phyloP scores from a whole-genome alignment of 768 basidiomycete species.

The Russula abietina region DNA sequence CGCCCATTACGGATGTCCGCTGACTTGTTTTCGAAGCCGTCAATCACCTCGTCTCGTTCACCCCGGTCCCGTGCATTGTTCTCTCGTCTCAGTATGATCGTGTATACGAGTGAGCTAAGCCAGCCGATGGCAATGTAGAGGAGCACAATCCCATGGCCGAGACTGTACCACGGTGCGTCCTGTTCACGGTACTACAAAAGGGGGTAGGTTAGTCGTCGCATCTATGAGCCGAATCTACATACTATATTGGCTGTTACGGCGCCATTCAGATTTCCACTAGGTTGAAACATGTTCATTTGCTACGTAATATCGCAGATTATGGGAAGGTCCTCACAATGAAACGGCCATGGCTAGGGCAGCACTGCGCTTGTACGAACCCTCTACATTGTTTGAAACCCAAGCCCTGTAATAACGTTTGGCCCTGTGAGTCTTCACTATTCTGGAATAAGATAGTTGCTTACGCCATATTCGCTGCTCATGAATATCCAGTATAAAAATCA shows the following conservation, averaged over 20 bases:
- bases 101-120: too few relatives aligned
- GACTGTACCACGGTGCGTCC: not conserved
- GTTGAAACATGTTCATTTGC: conserved; percentile 42
- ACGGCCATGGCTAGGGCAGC: not conserved
- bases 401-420: not conserved
- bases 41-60: too few relatives aligned
- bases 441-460: not conserved
- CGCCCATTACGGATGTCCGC: too few relatives aligned
- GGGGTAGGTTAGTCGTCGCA: not conserved
- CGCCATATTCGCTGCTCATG: not conserved
- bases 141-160: not conserved
- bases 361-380: not conserved
- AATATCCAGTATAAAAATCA: not conserved
- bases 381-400: not conserved
- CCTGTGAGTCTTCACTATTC: not conserved
- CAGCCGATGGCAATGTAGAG: not conserved
- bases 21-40: too few relatives aligned
- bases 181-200: not conserved
- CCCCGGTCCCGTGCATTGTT: too few relatives aligned
- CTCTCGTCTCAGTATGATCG: too few relatives aligned
- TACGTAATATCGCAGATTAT: conserved; percentile 50
- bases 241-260: not conserved
- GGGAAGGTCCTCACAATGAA: not conserved
- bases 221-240: not conserved
- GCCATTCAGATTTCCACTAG: not conserved